Conservation (phyloP, 352 stramenopile genomes). For the Phytophthora brassicae region DNA sequence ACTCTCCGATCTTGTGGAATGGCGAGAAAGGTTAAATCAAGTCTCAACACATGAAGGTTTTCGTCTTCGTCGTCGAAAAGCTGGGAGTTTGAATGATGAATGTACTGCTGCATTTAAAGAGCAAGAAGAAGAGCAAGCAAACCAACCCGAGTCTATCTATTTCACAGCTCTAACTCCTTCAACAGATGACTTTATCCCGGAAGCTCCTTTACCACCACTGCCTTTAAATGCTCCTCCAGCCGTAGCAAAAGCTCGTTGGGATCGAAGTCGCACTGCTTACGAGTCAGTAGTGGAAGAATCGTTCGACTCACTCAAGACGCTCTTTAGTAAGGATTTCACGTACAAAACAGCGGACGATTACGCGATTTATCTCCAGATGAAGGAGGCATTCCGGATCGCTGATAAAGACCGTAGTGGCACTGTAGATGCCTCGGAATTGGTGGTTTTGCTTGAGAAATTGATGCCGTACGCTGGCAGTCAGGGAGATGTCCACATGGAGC, state of each 20-base stretch:
- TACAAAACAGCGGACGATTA: conserved; percentile 56
- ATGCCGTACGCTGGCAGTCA: conserved; percentile 53
- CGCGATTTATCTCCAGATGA: conserved; percentile 78
- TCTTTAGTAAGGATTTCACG: conserved; percentile 65
- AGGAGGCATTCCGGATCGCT: conserved; percentile 68
- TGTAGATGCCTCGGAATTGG: conserved; percentile 62
- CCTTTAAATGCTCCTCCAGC: conserved; percentile 14
- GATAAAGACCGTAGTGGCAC: conserved; percentile 63
- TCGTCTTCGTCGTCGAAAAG: conserved; percentile 14
- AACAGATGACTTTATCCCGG: conserved; percentile 14
- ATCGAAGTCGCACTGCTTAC: conserved; percentile 42
- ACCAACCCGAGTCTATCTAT: conserved; percentile 18
- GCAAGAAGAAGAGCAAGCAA: conserved; percentile 24
- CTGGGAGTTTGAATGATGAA: conserved; percentile 35
- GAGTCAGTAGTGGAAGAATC: conserved; percentile 43
- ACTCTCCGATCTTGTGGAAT: conserved; percentile 66
- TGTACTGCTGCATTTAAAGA: conserved; percentile 30
- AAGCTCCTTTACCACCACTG: conserved; percentile 20
- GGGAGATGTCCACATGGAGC: conserved; percentile 53
- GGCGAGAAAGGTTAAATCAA: conserved; percentile 41
- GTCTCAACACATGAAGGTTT: conserved; percentile 16
- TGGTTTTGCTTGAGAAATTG: conserved; percentile 64
- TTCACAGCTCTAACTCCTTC: conserved; percentile 19
- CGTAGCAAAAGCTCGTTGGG: conserved; percentile 29
- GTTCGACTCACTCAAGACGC: conserved; percentile 53